These are phyloP conservation scores for Patellifolia procumbens DNA, from an alignment of 179 eudicot genomes.

Conservation along the genomic window DNA sequence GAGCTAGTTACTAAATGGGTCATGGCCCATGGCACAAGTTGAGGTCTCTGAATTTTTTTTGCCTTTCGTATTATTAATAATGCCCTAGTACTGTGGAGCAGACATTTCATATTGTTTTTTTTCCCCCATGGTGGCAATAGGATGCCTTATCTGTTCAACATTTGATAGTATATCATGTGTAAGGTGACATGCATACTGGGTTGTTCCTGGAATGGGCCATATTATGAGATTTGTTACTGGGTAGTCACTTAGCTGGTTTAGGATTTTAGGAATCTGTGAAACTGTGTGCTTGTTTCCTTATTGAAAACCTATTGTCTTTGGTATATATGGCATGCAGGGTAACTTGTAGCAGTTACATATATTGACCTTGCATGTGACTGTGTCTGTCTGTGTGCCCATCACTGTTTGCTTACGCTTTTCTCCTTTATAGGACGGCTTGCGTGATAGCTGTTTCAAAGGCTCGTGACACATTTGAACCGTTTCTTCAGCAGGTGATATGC, in stretches of 20 bases:
- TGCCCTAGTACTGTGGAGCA: background rate
- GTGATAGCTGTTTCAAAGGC: constrained; percentile 99
- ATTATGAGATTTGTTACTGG: constrained; percentile 8
- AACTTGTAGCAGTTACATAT: background rate
- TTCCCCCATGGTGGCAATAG: background rate
- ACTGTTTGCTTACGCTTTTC: background rate
- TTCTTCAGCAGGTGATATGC: constrained; percentile 85
- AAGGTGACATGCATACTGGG: background rate
- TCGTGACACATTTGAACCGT: constrained; percentile 98
- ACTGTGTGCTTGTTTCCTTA: background rate
- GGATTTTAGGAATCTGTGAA: constrained; percentile 2
- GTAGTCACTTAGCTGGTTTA: too few species aligned
- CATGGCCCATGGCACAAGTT: background rate
- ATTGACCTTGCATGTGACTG: background rate
- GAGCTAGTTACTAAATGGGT: background rate
- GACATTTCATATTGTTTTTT: background rate
- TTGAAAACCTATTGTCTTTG: background rate
- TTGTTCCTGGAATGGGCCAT: background rate
- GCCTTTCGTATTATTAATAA: background rate
- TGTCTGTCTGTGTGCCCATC: background rate
- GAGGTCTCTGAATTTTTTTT: background rate
- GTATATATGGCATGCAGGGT: background rate
- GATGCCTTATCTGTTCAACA: background rate
- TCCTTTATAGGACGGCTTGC: constrained; percentile 77
- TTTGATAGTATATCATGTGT: background rate